Conservation (phyloP, 1,139 yeast genomes). For the Debaryomyces sp. region DNA sequence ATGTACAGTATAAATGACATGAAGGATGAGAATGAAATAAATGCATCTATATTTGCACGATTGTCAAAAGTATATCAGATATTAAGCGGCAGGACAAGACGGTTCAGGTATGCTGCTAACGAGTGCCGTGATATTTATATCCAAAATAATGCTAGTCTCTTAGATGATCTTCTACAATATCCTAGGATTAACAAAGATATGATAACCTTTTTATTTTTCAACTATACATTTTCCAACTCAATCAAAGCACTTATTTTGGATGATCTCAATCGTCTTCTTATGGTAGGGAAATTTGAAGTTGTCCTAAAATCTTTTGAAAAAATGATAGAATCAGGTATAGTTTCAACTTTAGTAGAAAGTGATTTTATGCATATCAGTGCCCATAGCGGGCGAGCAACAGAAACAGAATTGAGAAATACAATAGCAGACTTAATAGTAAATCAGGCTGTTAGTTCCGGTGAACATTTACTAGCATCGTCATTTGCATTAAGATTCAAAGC, state of each 20-base stretch:
- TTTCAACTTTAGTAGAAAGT: background rate
- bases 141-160: slow-evolving; percentile 11
- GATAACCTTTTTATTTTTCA: slow-evolving; percentile 17
- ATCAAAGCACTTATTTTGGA: slow-evolving; percentile 22
- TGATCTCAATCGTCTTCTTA: slow-evolving; percentile 19
- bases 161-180: slow-evolving; percentile 24
- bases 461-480: slow-evolving; percentile 26
- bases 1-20: background rate
- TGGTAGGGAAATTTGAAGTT: slow-evolving; percentile 6
- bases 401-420: background rate
- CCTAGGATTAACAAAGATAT: slow-evolving; percentile 22
- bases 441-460: slow-evolving; percentile 23
- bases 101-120: slow-evolving; percentile 17
- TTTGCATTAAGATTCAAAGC: slow-evolving; percentile 14
- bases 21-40: slow-evolving; percentile 7
- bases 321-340: slow-evolving; percentile 4
- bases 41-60: slow-evolving; percentile 14
- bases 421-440: slow-evolving; percentile 13
- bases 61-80: slow-evolving; percentile 18
- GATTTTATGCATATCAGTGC: background rate
- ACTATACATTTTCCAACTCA: slow-evolving; percentile 21
- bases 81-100: slow-evolving; percentile 14
- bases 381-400: background rate
- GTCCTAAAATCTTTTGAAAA: slow-evolving; percentile 1
- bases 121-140: slow-evolving; percentile 21